Percentiles rank a stretch among this genome's conserved stretches.
Conservation (phyloP, 2,329 filamentous ascomycete species). For the Sclerotinia borealis region DNA sequence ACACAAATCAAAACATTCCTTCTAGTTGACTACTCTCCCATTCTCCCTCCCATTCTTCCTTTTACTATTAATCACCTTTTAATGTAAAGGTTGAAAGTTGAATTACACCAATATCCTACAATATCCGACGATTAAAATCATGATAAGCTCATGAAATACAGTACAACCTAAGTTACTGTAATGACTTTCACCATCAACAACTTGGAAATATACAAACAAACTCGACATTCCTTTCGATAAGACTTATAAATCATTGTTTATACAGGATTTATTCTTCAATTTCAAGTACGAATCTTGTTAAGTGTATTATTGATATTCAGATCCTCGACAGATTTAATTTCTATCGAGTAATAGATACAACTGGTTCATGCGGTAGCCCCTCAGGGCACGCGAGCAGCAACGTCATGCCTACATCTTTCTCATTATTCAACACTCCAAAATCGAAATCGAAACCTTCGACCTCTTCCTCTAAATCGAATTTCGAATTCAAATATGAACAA, state of each 20-base stretch:
- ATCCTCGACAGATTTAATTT: neutral
- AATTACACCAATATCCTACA: neutral
- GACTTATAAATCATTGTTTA: neutral
- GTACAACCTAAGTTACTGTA: neutral
- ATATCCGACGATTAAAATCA: neutral
- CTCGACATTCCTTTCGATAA: neutral
- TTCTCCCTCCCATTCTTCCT: too few species aligned
- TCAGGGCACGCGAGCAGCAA: conserved; percentile 12
- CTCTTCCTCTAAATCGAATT: neutral
- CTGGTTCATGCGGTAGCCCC: conserved; percentile 9
- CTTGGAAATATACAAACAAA: neutral
- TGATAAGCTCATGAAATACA: conserved; percentile 3
- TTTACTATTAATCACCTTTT: neutral
- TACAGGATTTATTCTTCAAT: neutral
- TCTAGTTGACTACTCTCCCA: neutral
- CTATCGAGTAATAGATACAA: conserved; percentile 12
- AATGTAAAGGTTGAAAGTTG: neutral
- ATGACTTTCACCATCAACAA: neutral
- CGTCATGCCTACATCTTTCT: conserved; percentile 10
- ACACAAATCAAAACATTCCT: neutral
- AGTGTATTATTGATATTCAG: conserved; percentile 7
- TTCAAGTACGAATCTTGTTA: conserved; percentile 4
- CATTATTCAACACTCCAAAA: conserved; percentile 6
- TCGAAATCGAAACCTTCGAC: neutral
- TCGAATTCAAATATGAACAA: neutral